Base-by-base conservation (phyloP, 2,329 filamentous ascomycete species). In the Penicillium sp. region DNA sequence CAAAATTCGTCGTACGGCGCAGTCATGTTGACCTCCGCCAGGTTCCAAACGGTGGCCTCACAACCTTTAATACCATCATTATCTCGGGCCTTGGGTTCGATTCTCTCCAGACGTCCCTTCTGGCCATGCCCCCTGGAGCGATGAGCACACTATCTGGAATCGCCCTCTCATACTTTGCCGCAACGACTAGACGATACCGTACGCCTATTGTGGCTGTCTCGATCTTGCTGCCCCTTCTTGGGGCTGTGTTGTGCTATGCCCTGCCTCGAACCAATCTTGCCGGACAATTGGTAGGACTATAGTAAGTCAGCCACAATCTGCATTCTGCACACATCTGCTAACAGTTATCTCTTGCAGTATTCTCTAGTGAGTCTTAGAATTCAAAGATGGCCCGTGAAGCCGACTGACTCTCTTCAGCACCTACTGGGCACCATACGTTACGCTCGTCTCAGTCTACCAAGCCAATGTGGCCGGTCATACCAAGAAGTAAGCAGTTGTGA, bases 281-380 rank as follows among this genome's bases (percentile, higher is more conserved):
- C 1, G 63, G 59, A 1, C 67, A 70, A 30, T 63, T 70, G 58
- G 53, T 65, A 15, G 67, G 68, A 2, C 48, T 71, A 8, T 70
- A 28, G 60, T 59, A 38, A 21, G 41, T 32, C 9, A 3, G 15
- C 18, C 15, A 21, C 16, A 8, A 4, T n/a, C 6, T 19, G 3
- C 17, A 17, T 17, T n/a, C 8, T 20, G 7, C 26, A 13, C 3
- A 9, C n/a, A n/a, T n/a, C n/a, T 19, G 2, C 13, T 8, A 14
- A 29, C 20, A 33, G 25, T 31, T 7, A 7, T 14, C 9, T 16
- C 7, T 25, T 15, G 10, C n/a, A 34, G 32, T 13, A 34, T 34
- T 15, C 8, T 34, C 16, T 34, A 34, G 32, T 34, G 16, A 6
- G 32, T n/a, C 11, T 2, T 66, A n/a, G n/a, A n/a, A n/a, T n/a